These are phyloP conservation scores for Mucor piriformis DNA, from an alignment of 371 early-diverging fungal species.

Conservation along the genomic window DNA sequence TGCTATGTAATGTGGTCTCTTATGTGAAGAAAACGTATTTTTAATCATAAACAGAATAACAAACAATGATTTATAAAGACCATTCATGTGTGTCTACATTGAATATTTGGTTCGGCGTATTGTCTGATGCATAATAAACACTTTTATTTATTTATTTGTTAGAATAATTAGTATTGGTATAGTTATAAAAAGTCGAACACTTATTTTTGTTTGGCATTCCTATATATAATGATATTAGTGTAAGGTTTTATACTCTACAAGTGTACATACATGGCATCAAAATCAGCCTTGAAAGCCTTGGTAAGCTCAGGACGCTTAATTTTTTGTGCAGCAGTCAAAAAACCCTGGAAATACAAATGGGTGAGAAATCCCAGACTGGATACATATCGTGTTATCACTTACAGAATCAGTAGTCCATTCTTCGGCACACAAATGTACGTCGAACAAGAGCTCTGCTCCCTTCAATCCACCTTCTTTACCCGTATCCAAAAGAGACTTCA, in stretches of 20 bases:
- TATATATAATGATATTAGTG: not conserved
- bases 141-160: not conserved
- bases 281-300: conserved; percentile 55
- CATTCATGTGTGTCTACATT: too few relatives aligned
- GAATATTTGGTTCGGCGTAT: not conserved
- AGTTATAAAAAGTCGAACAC: conserved; percentile 1
- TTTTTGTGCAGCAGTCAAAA: conserved; percentile 90
- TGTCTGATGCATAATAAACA: not conserved
- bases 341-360: conserved; percentile 23
- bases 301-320: conserved; percentile 81
- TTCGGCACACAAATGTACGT: conserved; percentile 64
- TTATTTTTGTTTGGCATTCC: conserved; percentile 27
- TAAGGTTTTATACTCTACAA: not conserved
- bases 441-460: conserved; percentile 71
- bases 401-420: conserved; percentile 86
- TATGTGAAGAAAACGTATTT: too few relatives aligned
- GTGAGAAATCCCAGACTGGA: not conserved
- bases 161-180: not conserved
- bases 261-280: conserved; percentile 61
- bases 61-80: too few relatives aligned
- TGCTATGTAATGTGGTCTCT: too few relatives aligned
- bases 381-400: conserved; percentile 9
- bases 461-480: conserved; percentile 67
- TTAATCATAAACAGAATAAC: too few relatives aligned
- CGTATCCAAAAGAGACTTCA: conserved; percentile 33